These are phyloP conservation scores for Cerrena zonata DNA, from an alignment of 1,284 basidiomycete genomes.

Conservation along the genomic window DNA sequence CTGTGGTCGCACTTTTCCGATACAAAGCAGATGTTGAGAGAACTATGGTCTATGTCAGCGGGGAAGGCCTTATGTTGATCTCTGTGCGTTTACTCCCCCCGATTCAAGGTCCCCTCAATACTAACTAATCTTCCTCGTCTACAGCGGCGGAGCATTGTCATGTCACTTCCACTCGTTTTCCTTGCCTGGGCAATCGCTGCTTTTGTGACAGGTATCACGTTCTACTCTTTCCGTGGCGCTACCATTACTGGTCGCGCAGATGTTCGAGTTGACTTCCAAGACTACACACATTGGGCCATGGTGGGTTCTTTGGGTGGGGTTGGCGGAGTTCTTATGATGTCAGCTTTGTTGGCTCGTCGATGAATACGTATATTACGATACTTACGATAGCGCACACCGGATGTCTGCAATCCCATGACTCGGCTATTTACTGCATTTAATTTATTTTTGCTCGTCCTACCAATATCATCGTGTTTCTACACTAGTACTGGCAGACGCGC, in stretches of 20 bases:
- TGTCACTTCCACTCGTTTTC: constrained; percentile 70
- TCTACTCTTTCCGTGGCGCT: constrained; percentile 58
- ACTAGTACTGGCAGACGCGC: too few species aligned
- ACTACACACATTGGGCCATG: constrained; percentile 57
- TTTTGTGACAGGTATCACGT: constrained; percentile 56
- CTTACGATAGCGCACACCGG: not conserved
- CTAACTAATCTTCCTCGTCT: constrained; percentile 6
- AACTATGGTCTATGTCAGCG: constrained; percentile 36
- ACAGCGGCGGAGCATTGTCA: constrained; percentile 57
- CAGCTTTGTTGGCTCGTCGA: constrained; percentile 41
- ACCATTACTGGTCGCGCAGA: constrained; percentile 31
- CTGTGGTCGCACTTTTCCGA: constrained; percentile 59
- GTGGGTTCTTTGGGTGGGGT: constrained; percentile 57
- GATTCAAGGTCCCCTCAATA: not conserved
- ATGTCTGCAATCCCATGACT: too few species aligned
- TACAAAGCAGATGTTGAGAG: constrained; percentile 59
- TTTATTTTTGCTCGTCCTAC: too few species aligned
- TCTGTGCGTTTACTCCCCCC: constrained; percentile 38
- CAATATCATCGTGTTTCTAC: too few species aligned
- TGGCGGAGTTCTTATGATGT: constrained; percentile 53
- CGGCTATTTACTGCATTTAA: too few species aligned
- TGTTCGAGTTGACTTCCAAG: constrained; percentile 42
- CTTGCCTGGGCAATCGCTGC: constrained; percentile 62
- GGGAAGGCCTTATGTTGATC: constrained; percentile 53
- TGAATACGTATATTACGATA: constrained; percentile 12